Base-by-base conservation (phyloP, 2,329 filamentous ascomycete species). In the Colletotrichum incanum region DNA sequence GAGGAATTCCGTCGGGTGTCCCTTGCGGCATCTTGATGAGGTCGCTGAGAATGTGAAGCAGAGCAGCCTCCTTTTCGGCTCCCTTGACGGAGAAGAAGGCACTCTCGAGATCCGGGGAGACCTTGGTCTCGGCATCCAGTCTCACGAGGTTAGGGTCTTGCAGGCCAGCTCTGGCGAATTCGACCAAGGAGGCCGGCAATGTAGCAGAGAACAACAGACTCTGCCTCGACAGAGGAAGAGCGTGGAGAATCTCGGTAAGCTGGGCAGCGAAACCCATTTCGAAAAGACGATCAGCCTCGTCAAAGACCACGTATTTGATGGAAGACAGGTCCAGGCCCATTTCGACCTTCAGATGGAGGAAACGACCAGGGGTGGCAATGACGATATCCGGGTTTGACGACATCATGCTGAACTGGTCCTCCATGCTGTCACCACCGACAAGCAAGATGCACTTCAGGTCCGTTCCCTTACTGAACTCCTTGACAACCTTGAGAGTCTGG, bases 191-290 rank as follows among this genome's bases (percentile, higher is more conserved):
- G 68, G 96, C 96, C 1, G 96, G 96, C 26, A 99, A 86, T 0
- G 96, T 99, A 0, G 96, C 96, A 43, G 96, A 99, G 82, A 99
- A 99, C 2, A 99, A 87, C 9, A 98, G 85, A 3, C 95, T 99
- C 80, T 99, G 96, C 71, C 97, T 89, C 31, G 92, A 93, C 0
- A 90, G 86, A 1, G 97, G 96, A 20, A 99, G 85, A 0, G 95
- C 93, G 79, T 98, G 92, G 63, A 99, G 85, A 86, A 98, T 98
- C 80, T 99, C 96, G 1, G 93, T 93, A 76, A 99, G 86, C 79
- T 99, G 96, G 4, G 94, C 92, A 5, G 95, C 95, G 80, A 99
- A 99, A 77, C 96, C 97, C 96, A 99, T 98, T 80, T 99, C 96
- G 82, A 99, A 99, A 26, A 99, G 86, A 65, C 96, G 90, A 86